Base-by-base conservation (phyloP, 345 rosid species). In the Aethionema arabicum region DNA sequence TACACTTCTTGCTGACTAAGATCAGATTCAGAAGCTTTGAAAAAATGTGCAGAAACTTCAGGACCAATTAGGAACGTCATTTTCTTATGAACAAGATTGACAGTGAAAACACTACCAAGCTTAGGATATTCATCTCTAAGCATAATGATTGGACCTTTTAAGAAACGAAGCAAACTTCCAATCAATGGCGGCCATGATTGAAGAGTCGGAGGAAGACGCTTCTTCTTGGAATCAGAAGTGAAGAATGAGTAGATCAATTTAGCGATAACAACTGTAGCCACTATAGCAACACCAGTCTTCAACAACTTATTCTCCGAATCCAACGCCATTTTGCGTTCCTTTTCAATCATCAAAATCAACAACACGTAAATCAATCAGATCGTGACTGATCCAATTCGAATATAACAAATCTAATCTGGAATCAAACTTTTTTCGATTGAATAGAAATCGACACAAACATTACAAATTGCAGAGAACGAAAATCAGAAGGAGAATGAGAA, bases 1-100 rank as follows among this genome's bases (percentile, higher is more conserved):
- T 92, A 92, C 2, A 92, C 93, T 65, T 92, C 98, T 73, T 92
- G 97, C 83, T 92, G 98, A 60, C 98, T 92, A 12, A 92, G 85
- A 52, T 92, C 97, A 7, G 83, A 60, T 63, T 92, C 98, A 0
- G 83, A 32, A 59, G 98, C 97, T 86, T 92, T 92, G 75, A 92
- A 92, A 68, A 92, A 92, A 67, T 89, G 98, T 0, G 98, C 80
- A 0, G 98, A 92, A n/a, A 92, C 97, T 67, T 92, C 98, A 33
- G 97, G 98, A 6, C 97, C 98, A 39, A 89, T 82, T 43, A 92
- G 82, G 73, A 92, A 92, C 0, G 97, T 92, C n/a, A 92, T 85
- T 57, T 92, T 89, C 82, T 80, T 79, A 61, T 85, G 79, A 63
- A 82, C 50, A 44, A 89, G 72, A 40, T 80, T 80, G 43, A 92